Evolutionary conservation across 371 early-diverging fungal genomes (phyloP), one percentile per base, ranked within the genome.

Genomic region (Mucor lusitanicus): DNA sequence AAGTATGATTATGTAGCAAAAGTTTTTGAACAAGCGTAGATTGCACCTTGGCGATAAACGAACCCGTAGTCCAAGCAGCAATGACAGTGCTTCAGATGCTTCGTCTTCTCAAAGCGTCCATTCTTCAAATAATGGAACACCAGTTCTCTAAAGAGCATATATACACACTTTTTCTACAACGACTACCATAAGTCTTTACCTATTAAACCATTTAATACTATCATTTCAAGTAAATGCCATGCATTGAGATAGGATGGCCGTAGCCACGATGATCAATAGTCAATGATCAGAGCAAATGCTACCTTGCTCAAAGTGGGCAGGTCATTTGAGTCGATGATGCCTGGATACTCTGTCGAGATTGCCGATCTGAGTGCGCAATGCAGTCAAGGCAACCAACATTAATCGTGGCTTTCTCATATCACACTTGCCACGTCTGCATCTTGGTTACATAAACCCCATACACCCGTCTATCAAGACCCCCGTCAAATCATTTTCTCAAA

Each of bases 1-100:
- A 40, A 17, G 17, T 17, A 40, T 17, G 5, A 17, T 13, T 4
- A 23, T 80, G 72, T 64, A 75, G 72, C 67, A 72, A 37, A 67
- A 73, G 17, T 73, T 76, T 58, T 60, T 73, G 19, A 70, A 65
- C 28, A 69, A 62, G 25, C 75, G 72, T 35, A 63, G 72, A 56
- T 21, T 75, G 42, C 33, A 65, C 55, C 35, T 64, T n/a, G 50
- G 59, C 32, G 61, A 58, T 11, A 74, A 69, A 35, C 50, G 69
- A 64, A 30, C 40, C n/a, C 59, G 69, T 44, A 69, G 64, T 46
- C 21, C 50, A 15, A 64, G 42, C 37, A 59, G 58, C 25, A 37
- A 59, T 6, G 60, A 66, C 5, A 37, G 28, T 37, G 59, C n/a
- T 30, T 65, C 68, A 25, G 62, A 67, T 46, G 44, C 62, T 8